These are phyloP conservation scores for Pinus tabuliformis DNA, from an alignment of 75 land plant genomes.

Conservation along the genomic window DNA sequence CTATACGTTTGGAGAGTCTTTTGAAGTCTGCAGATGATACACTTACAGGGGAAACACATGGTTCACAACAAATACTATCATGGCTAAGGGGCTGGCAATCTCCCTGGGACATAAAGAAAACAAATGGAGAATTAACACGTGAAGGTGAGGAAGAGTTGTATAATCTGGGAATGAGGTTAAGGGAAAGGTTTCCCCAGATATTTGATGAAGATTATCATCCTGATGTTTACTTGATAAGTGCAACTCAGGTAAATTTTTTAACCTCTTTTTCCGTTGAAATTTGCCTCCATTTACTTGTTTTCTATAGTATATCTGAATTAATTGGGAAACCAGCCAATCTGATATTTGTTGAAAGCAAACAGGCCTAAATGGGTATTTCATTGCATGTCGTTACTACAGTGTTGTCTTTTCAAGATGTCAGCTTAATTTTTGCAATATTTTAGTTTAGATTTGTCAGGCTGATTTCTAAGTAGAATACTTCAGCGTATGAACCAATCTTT, in stretches of 20 bases:
- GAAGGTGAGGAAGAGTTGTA: slow-evolving; percentile 86
- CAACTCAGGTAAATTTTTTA: slow-evolving; percentile 71
- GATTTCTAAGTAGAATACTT: too few relatives aligned
- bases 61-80: slow-evolving; percentile 36
- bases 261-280: not conserved
- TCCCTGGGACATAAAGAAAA: slow-evolving; percentile 71
- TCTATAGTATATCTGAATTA: not conserved
- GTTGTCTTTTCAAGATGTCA: not conserved
- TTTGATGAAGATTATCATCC: slow-evolving; percentile 87
- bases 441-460: too few relatives aligned
- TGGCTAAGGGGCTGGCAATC: slow-evolving; percentile 82
- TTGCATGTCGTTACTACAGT: not conserved
- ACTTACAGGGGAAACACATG: slow-evolving; percentile 1
- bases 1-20: slow-evolving; percentile 35
- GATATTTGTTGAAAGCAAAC: not conserved
- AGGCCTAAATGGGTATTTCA: not conserved
- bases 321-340: not conserved
- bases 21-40: slow-evolving; percentile 17
- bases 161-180: slow-evolving; percentile 62
- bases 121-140: slow-evolving; percentile 71
- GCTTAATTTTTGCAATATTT: not conserved
- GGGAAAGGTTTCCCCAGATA: slow-evolving; percentile 58
- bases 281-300: not conserved
- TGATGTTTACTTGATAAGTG: slow-evolving; percentile 59
- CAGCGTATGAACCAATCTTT: too few relatives aligned